These are phyloP conservation scores for Pythium volutum DNA, from an alignment of 352 stramenopile genomes.

Conservation along the genomic window DNA sequence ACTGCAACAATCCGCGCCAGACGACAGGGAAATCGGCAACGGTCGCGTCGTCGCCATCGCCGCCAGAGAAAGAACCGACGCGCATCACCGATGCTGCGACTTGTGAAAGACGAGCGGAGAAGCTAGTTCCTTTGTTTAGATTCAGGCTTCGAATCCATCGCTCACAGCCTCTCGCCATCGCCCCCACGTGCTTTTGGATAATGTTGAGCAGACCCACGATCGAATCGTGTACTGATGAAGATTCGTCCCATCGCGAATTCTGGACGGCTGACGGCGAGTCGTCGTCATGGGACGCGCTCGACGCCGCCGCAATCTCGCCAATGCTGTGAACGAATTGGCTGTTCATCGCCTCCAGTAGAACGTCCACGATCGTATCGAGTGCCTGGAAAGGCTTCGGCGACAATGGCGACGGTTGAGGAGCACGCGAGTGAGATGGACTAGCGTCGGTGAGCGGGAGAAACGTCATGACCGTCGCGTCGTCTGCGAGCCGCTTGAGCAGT, in stretches of 20 bases:
- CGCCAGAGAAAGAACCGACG: not conserved
- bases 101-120: not conserved
- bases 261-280: not conserved
- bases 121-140: not conserved
- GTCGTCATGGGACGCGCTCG: not conserved
- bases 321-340: conserved; percentile 16
- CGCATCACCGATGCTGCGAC: conserved; percentile 5
- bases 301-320: conserved; percentile 1
- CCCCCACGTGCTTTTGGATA: conserved; percentile 22
- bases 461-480: conserved; percentile 53
- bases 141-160: conserved; percentile 3
- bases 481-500: conserved; percentile 61
- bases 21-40: conserved; percentile 7
- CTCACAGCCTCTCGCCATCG: conserved; percentile 2
- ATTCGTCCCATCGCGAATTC: not conserved
- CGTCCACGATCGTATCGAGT: conserved; percentile 1
- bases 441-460: conserved; percentile 28
- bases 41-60: not conserved
- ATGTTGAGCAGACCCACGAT: conserved; percentile 5
- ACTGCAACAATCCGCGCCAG: conserved; percentile 15
- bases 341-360: conserved; percentile 7
- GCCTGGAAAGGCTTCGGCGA: not conserved
- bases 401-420: not conserved
- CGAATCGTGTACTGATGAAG: not conserved
- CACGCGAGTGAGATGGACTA: not conserved